Evolutionary conservation across 202 grass and related monocot species (phyloP).

Genomic region (Zoysia matrella): DNA sequence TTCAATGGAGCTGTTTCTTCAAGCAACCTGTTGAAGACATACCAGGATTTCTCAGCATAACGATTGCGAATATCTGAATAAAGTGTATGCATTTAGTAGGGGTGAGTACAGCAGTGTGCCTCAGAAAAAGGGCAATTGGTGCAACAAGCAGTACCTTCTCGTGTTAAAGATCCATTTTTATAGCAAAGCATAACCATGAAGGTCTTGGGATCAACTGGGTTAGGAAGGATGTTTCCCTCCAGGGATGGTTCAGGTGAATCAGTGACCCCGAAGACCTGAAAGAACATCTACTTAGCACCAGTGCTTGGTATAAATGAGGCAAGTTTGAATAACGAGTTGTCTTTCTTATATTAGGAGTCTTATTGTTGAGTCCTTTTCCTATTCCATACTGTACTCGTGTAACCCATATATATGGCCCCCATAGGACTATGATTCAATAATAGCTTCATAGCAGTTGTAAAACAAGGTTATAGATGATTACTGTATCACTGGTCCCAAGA

Average conservation of each 20-base stretch:
- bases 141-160: constrained; percentile 57
- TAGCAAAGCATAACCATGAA: constrained; percentile 84
- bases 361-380: too few species aligned
- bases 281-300: too few species aligned
- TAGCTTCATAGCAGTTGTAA: not conserved
- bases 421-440: too few species aligned
- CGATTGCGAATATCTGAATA: constrained; percentile 63
- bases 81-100: constrained; percentile 5
- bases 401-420: too few species aligned
- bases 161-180: constrained; percentile 79
- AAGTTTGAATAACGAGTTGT: too few species aligned
- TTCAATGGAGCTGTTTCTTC: constrained; percentile 64
- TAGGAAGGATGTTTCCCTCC: constrained; percentile 68
- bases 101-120: not conserved
- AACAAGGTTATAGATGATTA: constrained; percentile 42
- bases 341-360: too few species aligned
- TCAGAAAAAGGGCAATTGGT: not conserved
- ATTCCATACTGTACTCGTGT: too few species aligned
- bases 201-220: constrained; percentile 61
- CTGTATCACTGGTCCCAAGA: constrained; percentile 95
- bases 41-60: constrained; percentile 77
- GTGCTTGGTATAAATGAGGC: too few species aligned
- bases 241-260: constrained; percentile 45
- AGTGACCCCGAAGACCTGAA: constrained; percentile 63
- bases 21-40: constrained; percentile 73